Percentiles rank a stretch among this genome's conserved stretches.
phyloP scores from a whole-genome alignment of 2,329 filamentous ascomycete genomes.

The Aspergillus oerlinghausenensis region DNA sequence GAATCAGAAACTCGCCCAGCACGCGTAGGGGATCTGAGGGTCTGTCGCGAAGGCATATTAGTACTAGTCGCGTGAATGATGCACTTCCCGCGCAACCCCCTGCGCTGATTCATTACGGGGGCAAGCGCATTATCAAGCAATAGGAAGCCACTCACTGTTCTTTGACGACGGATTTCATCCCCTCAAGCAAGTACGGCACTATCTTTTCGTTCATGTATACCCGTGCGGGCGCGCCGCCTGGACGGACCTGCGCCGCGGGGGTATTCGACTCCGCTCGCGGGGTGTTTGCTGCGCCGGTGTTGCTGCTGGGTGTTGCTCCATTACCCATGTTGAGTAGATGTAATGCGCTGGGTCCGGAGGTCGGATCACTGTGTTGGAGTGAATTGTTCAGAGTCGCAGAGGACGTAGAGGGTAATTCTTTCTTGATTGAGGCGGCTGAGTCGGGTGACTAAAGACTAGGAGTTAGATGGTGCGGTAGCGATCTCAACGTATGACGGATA shows the following conservation, averaged over 20 bases:
- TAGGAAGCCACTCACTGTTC: constrained; percentile 57
- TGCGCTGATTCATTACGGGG: neutral
- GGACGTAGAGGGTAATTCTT: neutral
- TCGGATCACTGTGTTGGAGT: neutral
- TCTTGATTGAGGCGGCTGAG: neutral
- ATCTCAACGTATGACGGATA: neutral
- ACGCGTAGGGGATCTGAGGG: constrained; percentile 65
- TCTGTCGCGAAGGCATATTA: constrained; percentile 32
- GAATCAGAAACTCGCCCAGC: constrained; percentile 66
- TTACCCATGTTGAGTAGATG: constrained; percentile 16
- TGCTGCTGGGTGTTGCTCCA: constrained; percentile 3
- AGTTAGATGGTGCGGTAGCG: neutral
- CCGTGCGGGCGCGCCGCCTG: constrained; percentile 64
- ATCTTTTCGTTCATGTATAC: constrained; percentile 69
- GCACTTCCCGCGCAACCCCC: neutral
- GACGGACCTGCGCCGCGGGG: constrained; percentile 52
- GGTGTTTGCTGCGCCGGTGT: constrained; percentile 21
- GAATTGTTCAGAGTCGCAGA: neutral
- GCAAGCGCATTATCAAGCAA: neutral
- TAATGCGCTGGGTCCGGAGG: neutral
- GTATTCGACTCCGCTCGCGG: constrained; percentile 36
- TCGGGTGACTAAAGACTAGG: neutral
- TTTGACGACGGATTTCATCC: constrained; percentile 68
- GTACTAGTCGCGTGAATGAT: neutral
- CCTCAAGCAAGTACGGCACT: constrained; percentile 64